Evolutionary conservation across 2,329 filamentous ascomycete genomes (phyloP), one percentile per base, ranked within the genome.

Genomic region (Colletotrichum sp.): DNA sequence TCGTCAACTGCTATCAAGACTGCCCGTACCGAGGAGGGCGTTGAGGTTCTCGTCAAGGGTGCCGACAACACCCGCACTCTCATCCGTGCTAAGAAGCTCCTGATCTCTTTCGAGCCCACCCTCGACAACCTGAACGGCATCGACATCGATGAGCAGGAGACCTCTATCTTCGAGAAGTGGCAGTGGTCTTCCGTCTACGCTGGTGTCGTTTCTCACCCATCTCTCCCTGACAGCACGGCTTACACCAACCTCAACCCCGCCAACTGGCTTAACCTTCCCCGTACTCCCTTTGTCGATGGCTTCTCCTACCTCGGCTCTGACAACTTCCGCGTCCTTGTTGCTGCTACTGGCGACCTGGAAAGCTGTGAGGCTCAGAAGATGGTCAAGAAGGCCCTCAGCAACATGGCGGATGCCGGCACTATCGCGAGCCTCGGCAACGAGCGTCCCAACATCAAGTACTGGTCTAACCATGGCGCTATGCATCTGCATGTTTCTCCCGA

Each of bases 21-120:
- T 2, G 65, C 82, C 16, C 84, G 87, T 12, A 78, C 79, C 8
- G 73, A 78, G 3, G 71, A 77, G 16, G 83, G 83, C 59, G 80
- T 82, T 8, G 75, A 79, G 9, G 77, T 86, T 18, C 79, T 80
- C 18, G 83, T 86, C 62, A 71, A 78, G 62, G 80, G 78, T 36
- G 70, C 73, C 6, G 72, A 68, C 10, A 80, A 81, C 26, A 67
- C 62, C 18, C 55, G 13, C 4, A 73, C 39, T 5, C 69, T 77
- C 9, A 81, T 87, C 57, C 73, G 78, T 18, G 83, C 84, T 10
- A 82, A 83, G 69, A 81, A 81, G 49, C 80, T 86, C 1, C 80
- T 87, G 21, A 76, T 86, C 62, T 79, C 85, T 28, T 81, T 86
- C 59, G 82, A 83, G 28, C 86, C 86, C 0, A 84, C 80, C 4